Percentiles rank a stretch among this genome's conserved stretches.
These are phyloP conservation scores for Solanum dulcamara DNA, from an alignment of 257 asterid species.

Conservation along the genomic window DNA sequence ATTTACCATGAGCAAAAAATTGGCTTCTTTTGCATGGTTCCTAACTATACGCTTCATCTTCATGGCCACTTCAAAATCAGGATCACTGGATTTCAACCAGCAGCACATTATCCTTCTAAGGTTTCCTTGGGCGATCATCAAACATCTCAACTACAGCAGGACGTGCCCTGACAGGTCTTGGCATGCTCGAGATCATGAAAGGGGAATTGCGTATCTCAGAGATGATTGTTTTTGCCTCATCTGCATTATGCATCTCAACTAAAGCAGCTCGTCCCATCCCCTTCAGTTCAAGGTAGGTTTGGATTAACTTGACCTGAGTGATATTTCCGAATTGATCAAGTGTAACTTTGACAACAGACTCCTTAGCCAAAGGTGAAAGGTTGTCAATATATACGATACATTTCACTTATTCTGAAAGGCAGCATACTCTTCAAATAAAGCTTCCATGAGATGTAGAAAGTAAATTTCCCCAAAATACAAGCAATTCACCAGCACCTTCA, in stretches of 20 bases:
- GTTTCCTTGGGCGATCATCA: not conserved
- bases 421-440: not conserved
- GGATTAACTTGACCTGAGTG: not conserved
- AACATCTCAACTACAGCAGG: not conserved
- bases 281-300: not conserved
- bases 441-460: not conserved
- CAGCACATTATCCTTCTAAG: not conserved
- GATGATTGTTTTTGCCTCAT: not conserved
- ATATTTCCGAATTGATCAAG: not conserved
- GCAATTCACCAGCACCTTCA: not conserved
- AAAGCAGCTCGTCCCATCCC: not conserved
- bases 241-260: not conserved
- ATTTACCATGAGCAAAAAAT: not conserved
- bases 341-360: not conserved
- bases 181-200: conserved; percentile 4
- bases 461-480: not conserved
- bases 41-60: not conserved
- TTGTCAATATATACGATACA: not conserved
- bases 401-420: not conserved
- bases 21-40: not conserved
- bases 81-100: not conserved
- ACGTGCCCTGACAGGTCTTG: conserved; percentile 1
- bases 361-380: not conserved
- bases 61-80: not conserved
- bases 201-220: not conserved